phyloP scores from a whole-genome alignment of 164 flowering plant genomes.

The Nelumbo lutea region DNA sequence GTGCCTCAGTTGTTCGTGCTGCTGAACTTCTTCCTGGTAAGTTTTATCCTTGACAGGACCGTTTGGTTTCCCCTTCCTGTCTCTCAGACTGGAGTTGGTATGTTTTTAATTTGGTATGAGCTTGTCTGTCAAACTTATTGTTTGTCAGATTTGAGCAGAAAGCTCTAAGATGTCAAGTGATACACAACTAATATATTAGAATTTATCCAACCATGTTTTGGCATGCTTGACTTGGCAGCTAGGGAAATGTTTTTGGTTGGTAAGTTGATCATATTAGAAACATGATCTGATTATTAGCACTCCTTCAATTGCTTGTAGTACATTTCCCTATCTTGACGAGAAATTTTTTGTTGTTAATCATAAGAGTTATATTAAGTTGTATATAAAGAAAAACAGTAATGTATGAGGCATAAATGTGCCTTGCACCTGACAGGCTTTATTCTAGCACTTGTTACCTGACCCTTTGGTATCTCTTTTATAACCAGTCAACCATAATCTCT shows the following conservation, averaged over 20 bases:
- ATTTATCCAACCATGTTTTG: background rate
- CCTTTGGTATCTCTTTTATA: too few relatives aligned
- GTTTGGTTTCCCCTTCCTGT: background rate
- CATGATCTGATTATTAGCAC: too few relatives aligned
- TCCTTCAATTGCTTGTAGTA: too few relatives aligned
- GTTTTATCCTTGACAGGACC: background rate
- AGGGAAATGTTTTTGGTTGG: background rate
- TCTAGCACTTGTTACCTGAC: too few relatives aligned
- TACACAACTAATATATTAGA: background rate
- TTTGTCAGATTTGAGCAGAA: background rate
- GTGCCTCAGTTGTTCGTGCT: conserved; percentile 74
- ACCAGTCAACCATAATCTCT: too few relatives aligned
- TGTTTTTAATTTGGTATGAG: background rate
- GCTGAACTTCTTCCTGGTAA: conserved; percentile 91
- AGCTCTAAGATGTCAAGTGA: background rate
- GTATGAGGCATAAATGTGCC: too few relatives aligned
- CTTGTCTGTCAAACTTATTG: conserved; percentile 2
- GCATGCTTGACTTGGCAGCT: background rate
- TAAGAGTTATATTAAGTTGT: too few relatives aligned
- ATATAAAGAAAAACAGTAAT: too few relatives aligned
- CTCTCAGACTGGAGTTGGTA: background rate
- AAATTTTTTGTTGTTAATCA: too few relatives aligned
- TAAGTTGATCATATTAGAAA: background rate
- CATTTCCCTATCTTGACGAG: too few relatives aligned
- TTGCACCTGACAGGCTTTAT: too few relatives aligned